Evolutionary conservation across 2,329 filamentous ascomycete species (phyloP), one percentile per base, ranked within the genome.

Genomic region (Ilyonectria robusta): DNA sequence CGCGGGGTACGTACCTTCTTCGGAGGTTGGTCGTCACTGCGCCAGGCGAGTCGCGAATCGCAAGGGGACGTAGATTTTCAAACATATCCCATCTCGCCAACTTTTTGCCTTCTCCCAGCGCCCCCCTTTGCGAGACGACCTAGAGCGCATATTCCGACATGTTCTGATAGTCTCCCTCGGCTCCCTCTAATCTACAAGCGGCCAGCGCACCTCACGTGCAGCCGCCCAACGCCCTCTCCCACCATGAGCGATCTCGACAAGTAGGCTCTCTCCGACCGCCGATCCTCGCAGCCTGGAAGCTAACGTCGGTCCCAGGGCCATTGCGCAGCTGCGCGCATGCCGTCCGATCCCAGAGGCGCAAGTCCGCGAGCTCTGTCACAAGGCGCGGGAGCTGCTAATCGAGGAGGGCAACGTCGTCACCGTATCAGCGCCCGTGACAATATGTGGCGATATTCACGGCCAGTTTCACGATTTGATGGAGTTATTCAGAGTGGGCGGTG

Each of bases 391-490:
- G 84, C 88, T 99, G 61, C 85, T 99, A 72, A 97, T 99, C 69
- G 96, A 98, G 82, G 96, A 99, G 84, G 95, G 94, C 72, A 98
- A 99, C 80, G 95, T 98, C 57, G 95, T 98, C 71, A 94, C 93
- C 19, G 95, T 99, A 69, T 93, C 95, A 79, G 95, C 95, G 68
- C 95, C 95, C 23, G 95, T 98, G 67, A 98, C 95, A 90, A 97
- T 97, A 88, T 98, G 95, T 78, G 95, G 95, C 76, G 95, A 98
- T 79, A 98, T 98, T 65, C 95, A 98, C 78, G 95, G 95, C 73
- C 95, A 98, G 80, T 98, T 98, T 78, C 95, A 98, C 78, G 95
- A 98, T 79, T 83, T 98, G 76, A 98, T 98, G 95, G 95, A 98
- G 81, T 89, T 98, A 6, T 98, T 98, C 79, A 90, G 94, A 59